Percentiles rank a stretch among this genome's conserved stretches.
Conservation (phyloP, 768 basidiomycete species). For the Trichaptum fuscoviolaceum region DNA sequence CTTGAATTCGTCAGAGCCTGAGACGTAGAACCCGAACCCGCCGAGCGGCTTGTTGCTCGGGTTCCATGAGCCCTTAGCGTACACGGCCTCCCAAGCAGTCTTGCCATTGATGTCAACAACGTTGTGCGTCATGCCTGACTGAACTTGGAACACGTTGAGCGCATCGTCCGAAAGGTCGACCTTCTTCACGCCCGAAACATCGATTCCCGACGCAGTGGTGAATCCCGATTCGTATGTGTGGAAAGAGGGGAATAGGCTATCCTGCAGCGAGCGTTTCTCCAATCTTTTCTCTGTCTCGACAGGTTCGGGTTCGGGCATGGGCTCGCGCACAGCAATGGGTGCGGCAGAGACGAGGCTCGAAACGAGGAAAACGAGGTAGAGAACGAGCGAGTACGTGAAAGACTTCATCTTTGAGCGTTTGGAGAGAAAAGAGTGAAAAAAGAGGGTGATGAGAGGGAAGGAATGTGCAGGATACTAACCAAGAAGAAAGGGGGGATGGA, state of each 20-base stretch:
- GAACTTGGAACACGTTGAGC: constrained; percentile 46
- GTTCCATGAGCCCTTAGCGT: constrained; percentile 56
- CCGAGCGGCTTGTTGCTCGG: constrained; percentile 46
- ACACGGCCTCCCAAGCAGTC: constrained; percentile 59
- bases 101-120: constrained; percentile 19
- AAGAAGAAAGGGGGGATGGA: not conserved
- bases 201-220: not conserved
- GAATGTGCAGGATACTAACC: not conserved
- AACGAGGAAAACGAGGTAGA: not conserved
- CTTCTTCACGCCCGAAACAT: not conserved
- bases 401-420: not conserved
- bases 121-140: constrained; percentile 29
- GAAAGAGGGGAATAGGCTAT: not conserved
- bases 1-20: constrained; percentile 44
- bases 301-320: not conserved
- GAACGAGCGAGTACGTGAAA: not conserved
- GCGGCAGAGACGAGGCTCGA: not conserved
- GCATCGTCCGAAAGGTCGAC: constrained; percentile 32
- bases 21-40: constrained; percentile 70
- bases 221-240: constrained; percentile 1
- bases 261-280: constrained; percentile 1
- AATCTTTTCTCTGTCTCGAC: not conserved
- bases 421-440: not conserved
- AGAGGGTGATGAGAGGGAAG: not conserved
- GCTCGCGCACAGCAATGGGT: not conserved